A percentile compares a stretch with the other conserved stretches of the same genome.
Conservation (phyloP, 768 basidiomycete species). For the Lentinula sp. region DNA sequence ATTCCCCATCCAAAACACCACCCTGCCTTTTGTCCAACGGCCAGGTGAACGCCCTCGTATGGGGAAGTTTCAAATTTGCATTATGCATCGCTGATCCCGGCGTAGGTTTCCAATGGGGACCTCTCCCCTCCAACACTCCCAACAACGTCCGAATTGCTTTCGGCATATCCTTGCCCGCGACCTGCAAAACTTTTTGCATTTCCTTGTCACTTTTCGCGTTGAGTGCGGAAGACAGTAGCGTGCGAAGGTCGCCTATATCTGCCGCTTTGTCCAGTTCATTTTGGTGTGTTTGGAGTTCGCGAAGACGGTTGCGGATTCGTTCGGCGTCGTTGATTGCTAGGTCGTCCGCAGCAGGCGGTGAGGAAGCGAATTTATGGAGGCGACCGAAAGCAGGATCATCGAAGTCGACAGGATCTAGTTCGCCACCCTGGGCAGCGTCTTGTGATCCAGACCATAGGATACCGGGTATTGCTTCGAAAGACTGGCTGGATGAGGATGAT, state of each 20-base stretch:
- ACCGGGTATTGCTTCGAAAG: slow-evolving; percentile 30
- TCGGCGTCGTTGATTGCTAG: not conserved
- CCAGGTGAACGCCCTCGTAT: slow-evolving; percentile 5
- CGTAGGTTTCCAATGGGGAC: not conserved
- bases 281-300: slow-evolving; percentile 20
- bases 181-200: slow-evolving; percentile 35
- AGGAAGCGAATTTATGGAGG: not conserved
- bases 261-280: slow-evolving; percentile 26
- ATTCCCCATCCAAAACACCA: slow-evolving; percentile 33
- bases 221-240: slow-evolving; percentile 31
- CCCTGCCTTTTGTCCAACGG: slow-evolving; percentile 1
- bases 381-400: not conserved
- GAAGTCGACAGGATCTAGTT: not conserved
- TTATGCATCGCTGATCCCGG: not conserved
- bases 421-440: not conserved
- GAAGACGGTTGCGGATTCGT: not conserved
- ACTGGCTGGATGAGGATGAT: slow-evolving; percentile 24
- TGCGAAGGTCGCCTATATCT: slow-evolving; percentile 32
- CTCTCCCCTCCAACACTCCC: slow-evolving; percentile 28
- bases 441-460: slow-evolving; percentile 15
- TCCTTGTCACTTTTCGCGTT: slow-evolving; percentile 29
- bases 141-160: slow-evolving; percentile 48
- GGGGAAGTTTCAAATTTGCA: not conserved
- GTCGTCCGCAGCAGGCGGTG: not conserved
- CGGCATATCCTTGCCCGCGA: slow-evolving; percentile 37